Base-by-base conservation (phyloP, 179 eudicot genomes). In the Heliamphora pulchella region DNA sequence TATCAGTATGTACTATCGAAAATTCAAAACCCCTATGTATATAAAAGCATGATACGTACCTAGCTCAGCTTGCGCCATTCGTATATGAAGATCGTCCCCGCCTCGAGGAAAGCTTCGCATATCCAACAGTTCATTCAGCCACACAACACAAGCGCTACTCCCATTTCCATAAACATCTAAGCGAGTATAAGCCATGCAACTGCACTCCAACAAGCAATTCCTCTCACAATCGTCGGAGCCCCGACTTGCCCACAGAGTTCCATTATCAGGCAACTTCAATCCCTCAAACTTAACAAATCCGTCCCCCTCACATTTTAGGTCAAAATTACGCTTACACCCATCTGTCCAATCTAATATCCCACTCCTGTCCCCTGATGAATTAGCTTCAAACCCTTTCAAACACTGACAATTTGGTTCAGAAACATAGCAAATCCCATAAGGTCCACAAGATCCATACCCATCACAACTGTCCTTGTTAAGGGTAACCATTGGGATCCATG, bases 41-140 rank as follows among this genome's bases (percentile, higher is more conserved):
- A 31, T 31, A 31, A 31, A 31, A 31, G 31, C 31, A 67, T 0
- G 54, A 18, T 47, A 65, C 74, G 8, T 80, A 74, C 78, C 71
- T 17, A 80, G 48, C 53, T 74, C 78, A 44, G n/a, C 15, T 44
- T 46, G 64, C 17, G 82, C 82, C 84, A 84, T 79, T 7, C 75
- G 80, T 18, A 84, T 67, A 22, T 71, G 51, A 20, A 84, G 53
- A 44, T 73, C 81, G 17, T 48, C 81, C 14, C 75, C 80, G 15
- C 78, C 83, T 0, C 44, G 53, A 20, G 74, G 59, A 58, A 72
- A 80, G 11, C 31, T 31, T 22, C 78, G 71, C 75, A 83, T 71
- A 43, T 83, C 89, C 14, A 85, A 4, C 70, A 87, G 76, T 6
- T 78, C 81, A 15, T 85, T 84, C 31, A 76, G 53, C 89, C 87